Base-by-base conservation (phyloP, 1,284 basidiomycete genomes). In the Heimioporus punctisporus region DNA sequence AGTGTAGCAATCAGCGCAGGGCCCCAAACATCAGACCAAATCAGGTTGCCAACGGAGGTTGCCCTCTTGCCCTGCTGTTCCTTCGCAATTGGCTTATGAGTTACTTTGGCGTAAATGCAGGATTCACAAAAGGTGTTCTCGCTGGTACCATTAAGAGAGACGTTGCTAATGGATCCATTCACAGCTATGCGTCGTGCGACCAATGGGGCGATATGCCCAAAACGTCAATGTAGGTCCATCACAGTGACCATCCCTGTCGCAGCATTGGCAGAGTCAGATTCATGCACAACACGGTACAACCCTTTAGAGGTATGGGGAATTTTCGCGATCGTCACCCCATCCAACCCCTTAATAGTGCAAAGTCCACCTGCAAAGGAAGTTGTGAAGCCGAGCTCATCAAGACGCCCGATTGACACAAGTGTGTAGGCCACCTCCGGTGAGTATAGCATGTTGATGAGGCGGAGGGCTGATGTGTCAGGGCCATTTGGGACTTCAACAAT, bases 401-500 rank as follows among this genome's bases (percentile, higher is more conserved):
- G 65, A 10, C 55, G 48, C 2, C 73, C 65, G 39, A 76, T 64
- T 0, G 71, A 78, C 2, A 77, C 58, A 0, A 76, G 58, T 0
- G 68, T 76, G 40, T 72, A 72, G 1, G 65, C 66, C 9, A 74
- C 67, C 6, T 69, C 62, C 0, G 71, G 75, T 12, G 64, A 63
- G 48, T 64, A 74, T 0, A 77, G 56, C 1, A 77, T 74, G 19
- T 76, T 61, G 0, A 56, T 71, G 6, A 79, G 70, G 0, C 54
- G 47, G 1, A 78, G 48, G 8, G 63, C 50, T 0, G 60, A 65
- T 2, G 51, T 34, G 5, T 68, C 52, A 10, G 53, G 53, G 9
- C 74, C 70, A 60, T 77, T 73, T 5, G 73, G 74, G 25, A 78
- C 51, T 11, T 72, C 60, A 12, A 80, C 60, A 0, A 66, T 51